Base-by-base conservation (phyloP, 495 filamentous ascomycete species). In the Talaromyces borbonicus region DNA sequence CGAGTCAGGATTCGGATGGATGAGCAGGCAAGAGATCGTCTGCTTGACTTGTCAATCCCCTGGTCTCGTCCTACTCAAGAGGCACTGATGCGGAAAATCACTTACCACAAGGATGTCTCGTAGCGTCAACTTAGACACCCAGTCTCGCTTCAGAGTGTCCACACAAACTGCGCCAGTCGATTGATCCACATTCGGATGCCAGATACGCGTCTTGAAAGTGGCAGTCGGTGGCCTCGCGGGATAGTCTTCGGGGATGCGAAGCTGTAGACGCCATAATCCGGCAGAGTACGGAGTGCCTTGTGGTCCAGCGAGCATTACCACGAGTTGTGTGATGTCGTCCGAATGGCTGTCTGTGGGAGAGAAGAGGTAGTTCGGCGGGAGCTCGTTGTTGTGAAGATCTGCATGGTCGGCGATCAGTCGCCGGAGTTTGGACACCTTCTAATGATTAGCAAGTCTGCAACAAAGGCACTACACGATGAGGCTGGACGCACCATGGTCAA, bases 141-240 rank as follows among this genome's bases (percentile, higher is more conserved):
- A 86, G 55, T 84, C 82, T 19, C 79, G 65, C 58, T 85, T 86
- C 14, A 86, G 56, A 5, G 82, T 85, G 57, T 85, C 82, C 26
- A 86, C 80, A 48, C 82, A 86, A 7, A 86, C 77, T 14, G 73
- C 74, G 0, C 82, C 82, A 2, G 74, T 76, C 19, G 62, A 63
- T 50, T 81, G 78, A 49, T 85, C 82, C 44, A 86, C 76, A 52
- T 86, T 86, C 0, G 82, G 82, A 49, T 86, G 82, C 72, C 80
- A 86, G 20, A 86, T 81, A 25, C 73, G 70, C 7, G 82, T 85
- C 39, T 69, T 72, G 54, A 86, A 86, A 15, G 67, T 68, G 5
- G 81, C 82, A 45, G 78, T 85, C 5, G 82, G 82, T 24, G 82
- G 80, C 15, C 67, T 74, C 19, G 67, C 65, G 4, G 82, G 82